These are phyloP conservation scores for Pharnaceum exiguum DNA, from an alignment of 148 eudicot genomes.

Conservation along the genomic window DNA sequence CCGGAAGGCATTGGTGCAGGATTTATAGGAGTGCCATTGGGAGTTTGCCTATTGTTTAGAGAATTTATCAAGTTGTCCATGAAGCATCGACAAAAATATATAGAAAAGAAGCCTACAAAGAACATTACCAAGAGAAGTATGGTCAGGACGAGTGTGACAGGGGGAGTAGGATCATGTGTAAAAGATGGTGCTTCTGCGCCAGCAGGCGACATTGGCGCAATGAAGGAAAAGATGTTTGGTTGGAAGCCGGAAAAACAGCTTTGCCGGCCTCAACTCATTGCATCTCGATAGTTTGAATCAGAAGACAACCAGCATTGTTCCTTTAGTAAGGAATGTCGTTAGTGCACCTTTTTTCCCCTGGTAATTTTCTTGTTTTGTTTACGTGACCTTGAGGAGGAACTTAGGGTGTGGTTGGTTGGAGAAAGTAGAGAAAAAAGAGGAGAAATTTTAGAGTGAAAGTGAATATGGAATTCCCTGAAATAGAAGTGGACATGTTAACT, in stretches of 20 bases:
- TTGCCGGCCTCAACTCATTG: slow-evolving; percentile 20
- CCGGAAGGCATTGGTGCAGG: slow-evolving; percentile 30
- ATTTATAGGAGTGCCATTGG: slow-evolving; percentile 25
- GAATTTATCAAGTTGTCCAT: slow-evolving; percentile 35
- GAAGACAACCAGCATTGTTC: background rate
- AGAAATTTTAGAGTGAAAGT: slow-evolving; percentile 20
- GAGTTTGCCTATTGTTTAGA: slow-evolving; percentile 31
- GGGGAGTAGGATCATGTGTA: slow-evolving; percentile 33
- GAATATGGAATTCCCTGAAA: slow-evolving; percentile 16
- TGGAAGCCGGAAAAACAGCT: slow-evolving; percentile 22
- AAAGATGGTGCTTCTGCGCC: slow-evolving; percentile 13
- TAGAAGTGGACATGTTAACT: slow-evolving; percentile 7
- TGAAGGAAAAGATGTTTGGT: background rate
- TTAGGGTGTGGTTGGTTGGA: background rate
- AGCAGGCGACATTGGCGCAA: slow-evolving; percentile 15
- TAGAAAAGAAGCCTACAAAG: slow-evolving; percentile 61
- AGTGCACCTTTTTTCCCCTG: background rate
- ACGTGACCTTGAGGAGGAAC: background rate
- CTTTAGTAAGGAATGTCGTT: background rate
- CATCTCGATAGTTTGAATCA: background rate
- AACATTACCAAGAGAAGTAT: slow-evolving; percentile 46
- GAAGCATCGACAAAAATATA: slow-evolving; percentile 68
- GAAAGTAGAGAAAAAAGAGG: slow-evolving; percentile 22
- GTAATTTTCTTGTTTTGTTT: background rate
- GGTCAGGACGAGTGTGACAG: slow-evolving; percentile 53